These are phyloP conservation scores for Trametes cinnabarina DNA, from an alignment of 768 basidiomycete genomes.

Conservation along the genomic window DNA sequence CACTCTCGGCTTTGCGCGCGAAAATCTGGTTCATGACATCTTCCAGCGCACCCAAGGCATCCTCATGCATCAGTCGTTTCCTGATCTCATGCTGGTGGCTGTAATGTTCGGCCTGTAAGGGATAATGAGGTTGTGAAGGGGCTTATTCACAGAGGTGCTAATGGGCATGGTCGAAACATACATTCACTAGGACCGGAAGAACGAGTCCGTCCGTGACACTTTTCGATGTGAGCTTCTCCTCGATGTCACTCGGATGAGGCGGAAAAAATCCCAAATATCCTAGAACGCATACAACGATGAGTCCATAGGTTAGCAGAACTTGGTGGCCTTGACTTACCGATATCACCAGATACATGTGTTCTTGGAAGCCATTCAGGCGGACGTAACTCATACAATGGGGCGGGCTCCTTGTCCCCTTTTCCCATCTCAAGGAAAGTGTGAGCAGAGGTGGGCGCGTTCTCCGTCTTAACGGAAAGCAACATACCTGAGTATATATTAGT, in stretches of 20 bases:
- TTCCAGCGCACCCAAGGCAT: conserved; percentile 60
- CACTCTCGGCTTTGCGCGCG: conserved; percentile 52
- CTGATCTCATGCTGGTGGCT: conserved; percentile 55
- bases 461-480: too few species aligned
- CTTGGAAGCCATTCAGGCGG: conserved; percentile 76
- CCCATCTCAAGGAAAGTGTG: conserved; percentile 15
- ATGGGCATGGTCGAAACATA: conserved; percentile 33
- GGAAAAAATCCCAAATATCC: conserved; percentile 79
- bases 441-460: too few species aligned
- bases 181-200: conserved; percentile 53
- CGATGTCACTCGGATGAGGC: conserved; percentile 70
- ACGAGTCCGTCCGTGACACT: conserved; percentile 68
- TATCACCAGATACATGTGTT: conserved; percentile 62
- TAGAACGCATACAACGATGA: conserved; percentile 27
- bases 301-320: not conserved
- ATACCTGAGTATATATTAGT: too few species aligned
- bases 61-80: conserved; percentile 48
- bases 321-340: conserved; percentile 45
- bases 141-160: not conserved
- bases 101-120: conserved; percentile 62
- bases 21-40: conserved; percentile 78
- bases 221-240: conserved; percentile 63
- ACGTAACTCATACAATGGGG: conserved; percentile 59
- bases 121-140: not conserved
- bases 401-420: conserved; percentile 27